phyloP scores from a whole-genome alignment of 1,284 basidiomycete genomes.

The Microbotryum scabiosae region DNA sequence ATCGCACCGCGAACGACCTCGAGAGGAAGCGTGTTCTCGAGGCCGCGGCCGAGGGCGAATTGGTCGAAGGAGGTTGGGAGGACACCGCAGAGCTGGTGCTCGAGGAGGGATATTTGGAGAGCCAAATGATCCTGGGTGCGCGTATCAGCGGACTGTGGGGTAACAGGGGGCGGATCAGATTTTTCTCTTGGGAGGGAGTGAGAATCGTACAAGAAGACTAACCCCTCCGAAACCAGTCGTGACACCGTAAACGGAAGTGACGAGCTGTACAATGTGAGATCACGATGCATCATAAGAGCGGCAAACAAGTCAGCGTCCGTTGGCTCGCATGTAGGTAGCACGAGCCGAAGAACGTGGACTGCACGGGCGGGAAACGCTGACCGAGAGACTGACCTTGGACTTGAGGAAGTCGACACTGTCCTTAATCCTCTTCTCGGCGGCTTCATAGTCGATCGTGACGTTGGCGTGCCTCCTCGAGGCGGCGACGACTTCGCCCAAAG shows the following conservation, averaged over 20 bases:
- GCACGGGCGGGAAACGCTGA: neutral
- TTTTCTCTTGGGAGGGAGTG: slow-evolving; percentile 1
- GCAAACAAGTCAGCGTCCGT: too few relatives aligned
- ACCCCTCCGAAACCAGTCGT: slow-evolving; percentile 70
- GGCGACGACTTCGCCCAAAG: slow-evolving; percentile 64
- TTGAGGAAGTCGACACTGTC: slow-evolving; percentile 37
- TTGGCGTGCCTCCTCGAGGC: slow-evolving; percentile 55
- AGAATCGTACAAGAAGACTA: slow-evolving; percentile 31
- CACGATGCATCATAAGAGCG: slow-evolving; percentile 1
- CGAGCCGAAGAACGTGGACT: too few relatives aligned
- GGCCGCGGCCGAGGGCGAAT: slow-evolving; percentile 44
- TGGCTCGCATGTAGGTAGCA: too few relatives aligned
- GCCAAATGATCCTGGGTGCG: slow-evolving; percentile 60
- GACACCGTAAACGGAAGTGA: slow-evolving; percentile 67
- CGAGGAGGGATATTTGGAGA: slow-evolving; percentile 63
- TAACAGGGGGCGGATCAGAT: slow-evolving; percentile 16
- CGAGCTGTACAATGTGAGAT: slow-evolving; percentile 30
- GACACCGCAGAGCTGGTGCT: slow-evolving; percentile 55
- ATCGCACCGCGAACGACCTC: slow-evolving; percentile 85
- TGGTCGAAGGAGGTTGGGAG: slow-evolving; percentile 51
- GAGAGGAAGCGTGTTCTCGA: slow-evolving; percentile 61
- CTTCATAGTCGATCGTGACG: slow-evolving; percentile 43
- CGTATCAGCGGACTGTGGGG: slow-evolving; percentile 50
- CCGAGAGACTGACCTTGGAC: slow-evolving; percentile 16
- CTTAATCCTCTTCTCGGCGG: slow-evolving; percentile 59